Conservation (phyloP, 345 rosid genomes). For the Lepidium africanum region DNA sequence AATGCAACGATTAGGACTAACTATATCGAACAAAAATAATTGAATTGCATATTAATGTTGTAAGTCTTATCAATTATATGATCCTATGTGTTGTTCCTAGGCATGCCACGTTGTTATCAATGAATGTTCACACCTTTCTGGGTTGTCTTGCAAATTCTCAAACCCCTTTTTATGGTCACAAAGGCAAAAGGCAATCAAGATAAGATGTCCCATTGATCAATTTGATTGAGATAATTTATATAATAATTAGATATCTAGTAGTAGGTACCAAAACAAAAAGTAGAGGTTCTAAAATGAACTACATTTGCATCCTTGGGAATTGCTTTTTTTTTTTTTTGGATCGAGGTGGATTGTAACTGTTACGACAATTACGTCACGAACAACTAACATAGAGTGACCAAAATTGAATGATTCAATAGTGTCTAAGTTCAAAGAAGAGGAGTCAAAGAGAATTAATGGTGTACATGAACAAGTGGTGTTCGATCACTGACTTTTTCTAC, state of each 20-base stretch:
- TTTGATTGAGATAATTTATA: neutral
- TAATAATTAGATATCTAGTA: neutral
- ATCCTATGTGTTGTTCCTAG: slow-evolving; percentile 16
- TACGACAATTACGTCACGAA: neutral
- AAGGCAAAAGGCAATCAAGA: slow-evolving; percentile 23
- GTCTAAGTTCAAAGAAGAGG: slow-evolving; percentile 25
- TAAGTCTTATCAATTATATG: neutral
- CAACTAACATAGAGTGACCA: slow-evolving; percentile 16
- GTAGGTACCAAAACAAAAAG: neutral
- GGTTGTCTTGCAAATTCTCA: slow-evolving; percentile 25
- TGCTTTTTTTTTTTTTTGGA: neutral
- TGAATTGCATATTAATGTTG: neutral
- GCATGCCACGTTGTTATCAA: slow-evolving; percentile 15
- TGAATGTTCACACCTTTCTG: slow-evolving; percentile 17
- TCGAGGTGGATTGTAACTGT: neutral
- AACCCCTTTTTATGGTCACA: slow-evolving; percentile 26
- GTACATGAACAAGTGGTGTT: slow-evolving; percentile 10
- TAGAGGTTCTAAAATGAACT: neutral
- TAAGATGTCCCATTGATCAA: slow-evolving; percentile 17
- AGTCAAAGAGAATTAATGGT: slow-evolving; percentile 14
- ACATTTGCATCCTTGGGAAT: neutral
- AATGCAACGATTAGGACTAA: neutral
- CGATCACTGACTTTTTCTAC: slow-evolving; percentile 18
- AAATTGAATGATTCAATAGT: slow-evolving; percentile 11
- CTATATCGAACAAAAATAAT: neutral